Conservation (phyloP, 768 basidiomycete genomes). For the Fibroporia radiculosa region DNA sequence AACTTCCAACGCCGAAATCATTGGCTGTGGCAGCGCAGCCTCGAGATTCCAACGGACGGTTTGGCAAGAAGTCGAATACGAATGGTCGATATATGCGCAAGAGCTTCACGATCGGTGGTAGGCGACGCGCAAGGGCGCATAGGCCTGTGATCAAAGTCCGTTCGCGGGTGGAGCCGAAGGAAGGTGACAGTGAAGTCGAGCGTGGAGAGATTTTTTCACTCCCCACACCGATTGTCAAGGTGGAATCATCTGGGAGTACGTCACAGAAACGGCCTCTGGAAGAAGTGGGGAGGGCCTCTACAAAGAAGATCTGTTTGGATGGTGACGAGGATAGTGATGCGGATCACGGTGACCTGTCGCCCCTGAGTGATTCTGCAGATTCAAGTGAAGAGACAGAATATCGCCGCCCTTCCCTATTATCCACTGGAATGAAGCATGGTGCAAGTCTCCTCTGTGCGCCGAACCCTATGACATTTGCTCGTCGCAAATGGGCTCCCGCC, state of each 20-base stretch:
- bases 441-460: conserved; percentile 18
- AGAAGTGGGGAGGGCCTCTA: conserved; percentile 3
- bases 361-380: conserved; percentile 8
- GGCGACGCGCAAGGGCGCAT: conserved; percentile 6
- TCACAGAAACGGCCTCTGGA: background rate
- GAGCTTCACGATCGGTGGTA: conserved; percentile 18
- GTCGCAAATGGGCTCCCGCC: conserved; percentile 23
- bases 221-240: background rate
- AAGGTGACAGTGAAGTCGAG: background rate
- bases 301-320: conserved; percentile 7
- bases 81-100: conserved; percentile 37
- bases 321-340: conserved; percentile 11
- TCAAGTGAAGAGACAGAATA: conserved; percentile 10
- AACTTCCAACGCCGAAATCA: conserved; percentile 30
- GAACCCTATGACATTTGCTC: conserved; percentile 26
- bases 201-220: background rate
- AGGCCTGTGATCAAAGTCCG: conserved; percentile 1
- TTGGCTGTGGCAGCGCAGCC: conserved; percentile 46
- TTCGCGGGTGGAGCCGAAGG: background rate
- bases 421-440: conserved; percentile 8
- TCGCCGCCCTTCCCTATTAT: conserved; percentile 8
- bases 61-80: conserved; percentile 52
- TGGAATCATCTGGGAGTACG: background rate
- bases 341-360: too few relatives aligned
- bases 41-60: conserved; percentile 55